These are phyloP conservation scores for Craspedostauros australis DNA, from an alignment of 108 stramenopile species.

Conservation along the genomic window DNA sequence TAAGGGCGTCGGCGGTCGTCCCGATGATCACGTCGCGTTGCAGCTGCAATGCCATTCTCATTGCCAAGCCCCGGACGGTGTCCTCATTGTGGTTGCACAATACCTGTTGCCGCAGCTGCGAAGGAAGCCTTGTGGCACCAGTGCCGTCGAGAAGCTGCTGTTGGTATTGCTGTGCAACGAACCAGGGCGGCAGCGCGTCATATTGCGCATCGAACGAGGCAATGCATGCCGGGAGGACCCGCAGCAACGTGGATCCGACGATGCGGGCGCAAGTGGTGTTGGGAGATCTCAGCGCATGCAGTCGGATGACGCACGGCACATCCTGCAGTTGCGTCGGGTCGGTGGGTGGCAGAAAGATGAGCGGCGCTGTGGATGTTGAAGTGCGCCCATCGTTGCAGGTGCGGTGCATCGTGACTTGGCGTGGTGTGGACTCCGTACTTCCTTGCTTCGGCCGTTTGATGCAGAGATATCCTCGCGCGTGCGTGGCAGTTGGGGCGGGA, in stretches of 20 bases:
- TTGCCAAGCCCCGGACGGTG: conserved; percentile 24
- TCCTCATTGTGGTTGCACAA: conserved; percentile 22
- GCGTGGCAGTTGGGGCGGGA: too few species aligned
- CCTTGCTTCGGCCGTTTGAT: not conserved
- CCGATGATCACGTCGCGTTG: conserved; percentile 18
- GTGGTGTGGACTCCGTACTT: not conserved
- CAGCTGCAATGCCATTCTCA: conserved; percentile 16
- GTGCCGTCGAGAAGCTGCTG: conserved; percentile 12
- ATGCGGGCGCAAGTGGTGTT: not conserved
- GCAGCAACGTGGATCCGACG: conserved; percentile 13
- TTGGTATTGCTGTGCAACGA: not conserved
- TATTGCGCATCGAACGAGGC: not conserved
- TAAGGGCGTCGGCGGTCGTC: conserved; percentile 30
- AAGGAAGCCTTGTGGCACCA: not conserved
- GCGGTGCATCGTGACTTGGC: not conserved
- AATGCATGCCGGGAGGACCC: conserved; percentile 13
- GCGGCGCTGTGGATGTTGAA: not conserved
- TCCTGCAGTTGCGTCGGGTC: conserved; percentile 15
- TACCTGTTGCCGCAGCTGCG: conserved; percentile 17
- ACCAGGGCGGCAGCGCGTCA: not conserved
- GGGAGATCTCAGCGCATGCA: conserved; percentile 1
- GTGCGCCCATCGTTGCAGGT: not conserved
- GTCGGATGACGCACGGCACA: conserved; percentile 19
- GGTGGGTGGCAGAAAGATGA: conserved; percentile 20
- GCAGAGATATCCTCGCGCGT: too few species aligned